These are phyloP conservation scores for Arthroderma sp. DNA, from an alignment of 2,329 filamentous ascomycete genomes.

Conservation along the genomic window DNA sequence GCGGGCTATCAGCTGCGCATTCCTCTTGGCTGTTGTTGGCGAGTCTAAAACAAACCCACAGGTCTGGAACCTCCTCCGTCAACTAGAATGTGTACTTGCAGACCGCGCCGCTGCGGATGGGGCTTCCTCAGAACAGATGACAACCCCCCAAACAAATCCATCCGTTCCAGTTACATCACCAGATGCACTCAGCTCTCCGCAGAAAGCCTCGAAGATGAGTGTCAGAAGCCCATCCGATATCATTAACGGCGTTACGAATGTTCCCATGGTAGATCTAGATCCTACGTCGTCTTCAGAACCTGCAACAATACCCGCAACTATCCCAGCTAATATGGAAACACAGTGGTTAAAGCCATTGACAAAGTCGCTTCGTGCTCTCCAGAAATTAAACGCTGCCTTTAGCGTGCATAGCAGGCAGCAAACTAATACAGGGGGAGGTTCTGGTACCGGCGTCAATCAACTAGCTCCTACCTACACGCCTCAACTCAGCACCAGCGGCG, in stretches of 20 bases:
- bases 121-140: slow-evolving; percentile 14
- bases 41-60: slow-evolving; percentile 30
- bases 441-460: background rate
- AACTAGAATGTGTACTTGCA: slow-evolving; percentile 32
- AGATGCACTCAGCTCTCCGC: background rate
- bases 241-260: slow-evolving; percentile 20
- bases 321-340: slow-evolving; percentile 24
- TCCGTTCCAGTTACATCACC: slow-evolving; percentile 1
- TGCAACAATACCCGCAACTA: slow-evolving; percentile 17
- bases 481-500: background rate
- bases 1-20: slow-evolving; percentile 35
- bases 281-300: slow-evolving; percentile 16
- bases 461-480: background rate
- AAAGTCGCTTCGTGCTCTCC: slow-evolving; percentile 33
- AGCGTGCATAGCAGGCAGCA: slow-evolving; percentile 14
- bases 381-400: slow-evolving; percentile 33
- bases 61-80: slow-evolving; percentile 27
- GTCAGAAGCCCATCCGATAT: slow-evolving; percentile 11
- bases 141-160: background rate
- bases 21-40: slow-evolving; percentile 33
- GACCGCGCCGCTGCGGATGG: slow-evolving; percentile 28
- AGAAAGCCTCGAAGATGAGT: background rate
- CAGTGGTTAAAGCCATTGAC: slow-evolving; percentile 35
- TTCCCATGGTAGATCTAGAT: slow-evolving; percentile 13
- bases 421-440: slow-evolving; percentile 10